phyloP scores from a whole-genome alignment of 2,329 filamentous ascomycete genomes.

The Dothiorella sarmentorum region DNA sequence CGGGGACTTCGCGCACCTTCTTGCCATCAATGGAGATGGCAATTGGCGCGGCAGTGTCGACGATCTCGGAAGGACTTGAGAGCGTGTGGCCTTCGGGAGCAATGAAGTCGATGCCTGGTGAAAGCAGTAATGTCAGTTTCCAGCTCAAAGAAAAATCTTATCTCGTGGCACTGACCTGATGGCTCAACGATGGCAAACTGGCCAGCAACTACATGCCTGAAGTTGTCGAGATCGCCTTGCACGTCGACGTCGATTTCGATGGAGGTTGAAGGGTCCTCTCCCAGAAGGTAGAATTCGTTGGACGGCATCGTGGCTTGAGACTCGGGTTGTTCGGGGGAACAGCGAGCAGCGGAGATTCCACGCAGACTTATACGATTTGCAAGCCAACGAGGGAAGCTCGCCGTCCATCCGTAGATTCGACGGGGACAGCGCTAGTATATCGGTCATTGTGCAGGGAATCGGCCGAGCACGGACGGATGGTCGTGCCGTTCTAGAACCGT shows the following conservation, averaged over 20 bases:
- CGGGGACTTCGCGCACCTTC: slow-evolving; percentile 42
- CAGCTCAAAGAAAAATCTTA: background rate
- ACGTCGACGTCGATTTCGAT: slow-evolving; percentile 26
- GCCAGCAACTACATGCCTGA: slow-evolving; percentile 27
- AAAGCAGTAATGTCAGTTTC: background rate
- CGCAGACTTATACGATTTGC: too few relatives aligned
- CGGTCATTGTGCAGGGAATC: background rate
- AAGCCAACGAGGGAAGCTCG: background rate
- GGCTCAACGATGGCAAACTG: slow-evolving; percentile 32
- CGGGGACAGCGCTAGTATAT: background rate
- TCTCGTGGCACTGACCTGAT: slow-evolving; percentile 21
- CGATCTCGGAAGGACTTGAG: slow-evolving; percentile 21
- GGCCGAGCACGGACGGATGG: background rate
- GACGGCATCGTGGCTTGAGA: background rate
- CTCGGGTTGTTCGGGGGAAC: too few relatives aligned
- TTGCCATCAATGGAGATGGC: slow-evolving; percentile 50
- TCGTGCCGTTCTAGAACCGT: background rate
- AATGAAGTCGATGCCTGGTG: slow-evolving; percentile 22
- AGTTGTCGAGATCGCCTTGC: slow-evolving; percentile 25
- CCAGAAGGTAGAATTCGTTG: slow-evolving; percentile 28
- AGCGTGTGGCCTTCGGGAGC: slow-evolving; percentile 5
- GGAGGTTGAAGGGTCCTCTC: slow-evolving; percentile 25
- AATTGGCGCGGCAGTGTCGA: slow-evolving; percentile 23
- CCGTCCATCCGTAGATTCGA: too few relatives aligned
- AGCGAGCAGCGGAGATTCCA: too few relatives aligned